Evolutionary conservation across 768 basidiomycete genomes (phyloP), one percentile per base, ranked within the genome.

Genomic region (Mycena floridula): DNA sequence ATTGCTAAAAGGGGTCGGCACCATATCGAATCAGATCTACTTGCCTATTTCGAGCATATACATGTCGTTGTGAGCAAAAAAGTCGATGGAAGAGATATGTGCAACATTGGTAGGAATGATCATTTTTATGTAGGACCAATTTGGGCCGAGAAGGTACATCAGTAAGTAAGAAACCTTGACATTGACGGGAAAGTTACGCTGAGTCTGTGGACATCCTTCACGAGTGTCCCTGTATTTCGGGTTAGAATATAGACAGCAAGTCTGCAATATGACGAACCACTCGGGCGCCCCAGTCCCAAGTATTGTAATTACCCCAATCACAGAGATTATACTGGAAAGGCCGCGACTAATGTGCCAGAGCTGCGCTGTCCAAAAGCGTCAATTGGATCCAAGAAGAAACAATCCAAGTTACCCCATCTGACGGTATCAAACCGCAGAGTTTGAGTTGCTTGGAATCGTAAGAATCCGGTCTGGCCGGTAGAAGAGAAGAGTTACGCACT

Each of bases 201-300:
- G 70, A 58, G 55, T 76, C 76, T 20, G 65, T 64, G 15, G 71
- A 63, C 63, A 77, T 70, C 49, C 76, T 67, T 75, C 76, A 77
- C 0, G 72, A 73, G 52, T 77, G 75, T 12, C 75, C 74, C 73
- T 75, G 32, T n/a, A n/a, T n/a, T n/a, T n/a, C n/a, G n/a, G n/a
- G n/a, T n/a, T n/a, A n/a, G n/a, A n/a, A n/a, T n/a, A n/a, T n/a
- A n/a, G n/a, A n/a, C n/a, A n/a, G n/a, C n/a, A n/a, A n/a, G n/a
- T n/a, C n/a, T n/a, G 22, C 20, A 22, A 5, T 40, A 6, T 15
- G n/a, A 58, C 60, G 25, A 55, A 74, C 73, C 51, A 76, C 77
- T 42, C 68, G 66, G 12, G 72, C 68, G n/a, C 77, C 77, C 77
- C 77, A 80, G 8, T 66, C 60, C 76, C 77, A 79, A 11, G 78